Base-by-base conservation (phyloP, 2,329 filamentous ascomycete genomes). In the Eurotiales sp. region DNA sequence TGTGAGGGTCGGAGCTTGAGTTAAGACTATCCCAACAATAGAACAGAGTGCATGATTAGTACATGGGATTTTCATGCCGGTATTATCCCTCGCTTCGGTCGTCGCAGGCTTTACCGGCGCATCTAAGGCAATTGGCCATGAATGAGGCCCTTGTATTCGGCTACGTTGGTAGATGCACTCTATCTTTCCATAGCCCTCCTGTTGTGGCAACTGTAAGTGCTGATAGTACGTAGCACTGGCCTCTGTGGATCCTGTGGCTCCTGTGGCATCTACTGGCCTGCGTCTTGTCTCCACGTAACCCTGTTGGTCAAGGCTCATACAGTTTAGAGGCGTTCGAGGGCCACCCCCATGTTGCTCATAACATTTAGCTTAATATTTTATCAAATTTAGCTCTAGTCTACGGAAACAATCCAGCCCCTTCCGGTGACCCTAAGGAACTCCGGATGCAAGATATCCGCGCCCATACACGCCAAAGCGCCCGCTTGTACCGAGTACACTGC, bases 71-170 rank as follows among this genome's bases (percentile, higher is more conserved):
- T 23, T 39, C 34, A 30, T 27, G 23, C 47, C 36, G 47, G 29
- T 40, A 23, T 14, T 45, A 53, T 53, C 51, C 51, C 51, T 53
- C 51, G 34, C 51, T 48, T 53, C 25, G 39, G 17, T 6, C 23
- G 37, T 27, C 44, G 37, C 44, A 52, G 29, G 8, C 4, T 10
- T 3, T 32, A 25, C 12, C 34, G 8, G 42, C 43, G 39, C 30
- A 8, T 37, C 27, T 40, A 34, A 44, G 37, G 39, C 43, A 41
- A 40, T 34, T 25, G 32, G n/a, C 44, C 44, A 47, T 14, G 25
- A 21, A 23, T 21, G 36, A 37, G 29, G 14, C 21, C 32, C 21
- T 45, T 27, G 14, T 45, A 32, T 44, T 25, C 41, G n/a, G n/a
- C n/a, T n/a, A n/a, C n/a, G n/a, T 19, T 15, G 17, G 17, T 46